phyloP scores from a whole-genome alignment of 371 early-diverging fungal genomes.

The Dichotomocladium elegans region DNA sequence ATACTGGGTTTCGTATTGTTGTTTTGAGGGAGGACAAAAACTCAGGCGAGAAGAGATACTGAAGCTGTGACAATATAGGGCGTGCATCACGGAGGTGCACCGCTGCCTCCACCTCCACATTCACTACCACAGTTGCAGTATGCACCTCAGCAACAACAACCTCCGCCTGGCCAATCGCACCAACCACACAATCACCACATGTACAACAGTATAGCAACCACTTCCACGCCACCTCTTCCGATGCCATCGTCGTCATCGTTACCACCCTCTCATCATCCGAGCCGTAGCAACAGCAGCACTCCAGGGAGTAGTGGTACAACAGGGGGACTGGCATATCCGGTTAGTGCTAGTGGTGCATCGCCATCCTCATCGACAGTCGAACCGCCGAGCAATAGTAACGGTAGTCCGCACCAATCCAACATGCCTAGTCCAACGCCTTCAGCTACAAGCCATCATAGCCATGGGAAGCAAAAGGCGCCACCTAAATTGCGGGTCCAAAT shows the following conservation, averaged over 20 bases:
- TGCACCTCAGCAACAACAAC: conserved; percentile 9
- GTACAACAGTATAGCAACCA: background rate
- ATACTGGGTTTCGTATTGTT: no score
- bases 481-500: conserved; percentile 54
- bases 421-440: conserved; percentile 16
- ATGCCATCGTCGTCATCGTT: conserved; percentile 2
- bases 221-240: conserved; percentile 14
- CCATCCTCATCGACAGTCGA: conserved; percentile 1
- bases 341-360: background rate
- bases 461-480: conserved; percentile 21
- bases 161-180: background rate
- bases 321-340: no score
- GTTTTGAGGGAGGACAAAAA: no score
- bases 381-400: background rate
- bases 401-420: conserved; percentile 11
- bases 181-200: background rate
- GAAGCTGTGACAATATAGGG: background rate
- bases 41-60: background rate
- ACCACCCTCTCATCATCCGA: background rate
- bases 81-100: conserved; percentile 1
- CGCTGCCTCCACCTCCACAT: conserved; percentile 15
- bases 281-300: background rate
- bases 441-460: conserved; percentile 8
- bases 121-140: conserved; percentile 7
- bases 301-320: no score